phyloP scores from a whole-genome alignment of 2,329 filamentous ascomycete species.

The Arachnomyces sp. region DNA sequence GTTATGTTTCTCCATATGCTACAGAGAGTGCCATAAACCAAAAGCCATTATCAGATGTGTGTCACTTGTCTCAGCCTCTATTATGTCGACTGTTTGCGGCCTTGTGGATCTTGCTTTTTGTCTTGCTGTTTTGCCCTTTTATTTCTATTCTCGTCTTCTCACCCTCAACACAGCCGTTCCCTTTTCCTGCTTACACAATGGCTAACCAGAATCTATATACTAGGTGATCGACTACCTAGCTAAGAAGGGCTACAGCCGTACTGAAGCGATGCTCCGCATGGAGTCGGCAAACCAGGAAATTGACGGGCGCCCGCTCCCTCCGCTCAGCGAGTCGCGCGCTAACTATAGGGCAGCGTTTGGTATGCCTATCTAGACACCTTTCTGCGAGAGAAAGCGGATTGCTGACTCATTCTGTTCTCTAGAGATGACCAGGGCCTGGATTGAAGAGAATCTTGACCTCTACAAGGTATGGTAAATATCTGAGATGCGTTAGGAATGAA shows the following conservation, averaged over 20 bases:
- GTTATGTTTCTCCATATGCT: no score
- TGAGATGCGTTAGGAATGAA: no score
- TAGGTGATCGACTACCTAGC: constrained; percentile 91
- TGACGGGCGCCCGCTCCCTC: constrained; percentile 66
- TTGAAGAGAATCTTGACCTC: constrained; percentile 84
- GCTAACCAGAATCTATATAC: constrained; percentile 11
- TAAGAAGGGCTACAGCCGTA: constrained; percentile 89
- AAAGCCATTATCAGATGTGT: no score
- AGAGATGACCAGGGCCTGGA: constrained; percentile 67
- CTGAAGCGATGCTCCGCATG: constrained; percentile 83
- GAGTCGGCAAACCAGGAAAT: constrained; percentile 78
- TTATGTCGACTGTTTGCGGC: no score
- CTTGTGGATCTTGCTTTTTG: constrained; percentile 6
- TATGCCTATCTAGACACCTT: constrained; percentile 17
- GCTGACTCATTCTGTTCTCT: constrained; percentile 16
- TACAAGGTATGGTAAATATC: constrained; percentile 60
- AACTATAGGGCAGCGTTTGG: constrained; percentile 69
- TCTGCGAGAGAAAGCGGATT: background rate
- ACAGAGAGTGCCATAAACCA: no score
- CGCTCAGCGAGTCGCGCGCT: constrained; percentile 59
- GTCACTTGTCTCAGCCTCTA: no score
- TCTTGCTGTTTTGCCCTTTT: background rate
- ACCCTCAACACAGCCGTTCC: background rate
- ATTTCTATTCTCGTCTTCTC: background rate
- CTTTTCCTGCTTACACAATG: constrained; percentile 1